These are phyloP conservation scores for Actinomucor elegans DNA, from an alignment of 371 early-diverging fungal species.

Conservation along the genomic window DNA sequence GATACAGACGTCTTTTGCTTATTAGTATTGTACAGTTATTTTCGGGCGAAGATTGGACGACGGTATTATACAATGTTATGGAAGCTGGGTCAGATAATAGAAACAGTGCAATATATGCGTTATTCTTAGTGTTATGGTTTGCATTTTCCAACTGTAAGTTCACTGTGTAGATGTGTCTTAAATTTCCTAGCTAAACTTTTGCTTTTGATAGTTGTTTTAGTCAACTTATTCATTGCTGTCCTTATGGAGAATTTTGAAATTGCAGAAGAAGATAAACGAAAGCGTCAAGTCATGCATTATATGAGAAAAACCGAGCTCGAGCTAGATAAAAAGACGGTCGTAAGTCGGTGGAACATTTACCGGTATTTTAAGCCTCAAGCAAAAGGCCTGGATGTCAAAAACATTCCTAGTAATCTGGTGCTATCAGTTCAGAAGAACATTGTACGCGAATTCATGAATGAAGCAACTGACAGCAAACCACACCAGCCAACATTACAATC, in stretches of 20 bases:
- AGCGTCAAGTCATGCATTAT: conserved; percentile 53
- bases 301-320: conserved; percentile 44
- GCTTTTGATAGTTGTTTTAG: conserved; percentile 44
- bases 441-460: conserved; percentile 54
- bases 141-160: conserved; percentile 65
- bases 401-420: conserved; percentile 40
- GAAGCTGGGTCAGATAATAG: conserved; percentile 32
- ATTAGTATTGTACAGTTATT: conserved; percentile 43
- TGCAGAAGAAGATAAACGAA: conserved; percentile 57
- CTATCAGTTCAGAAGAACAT: conserved; percentile 49
- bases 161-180: neutral
- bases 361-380: conserved; percentile 55
- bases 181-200: neutral
- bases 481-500: neutral
- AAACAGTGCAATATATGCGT: conserved; percentile 49
- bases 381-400: conserved; percentile 43
- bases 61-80: conserved; percentile 59
- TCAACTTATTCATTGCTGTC: conserved; percentile 67
- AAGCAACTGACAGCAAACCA: neutral
- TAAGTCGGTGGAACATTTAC: conserved; percentile 53
- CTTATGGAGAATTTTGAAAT: conserved; percentile 72
- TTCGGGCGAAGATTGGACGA: conserved; percentile 73
- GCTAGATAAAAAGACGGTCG: conserved; percentile 40
- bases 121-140: conserved; percentile 64
- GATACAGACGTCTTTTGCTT: neutral